Evolutionary conservation across 2,329 filamentous ascomycete genomes (phyloP).

Genomic region (Rhexocercosporidium sp.): DNA sequence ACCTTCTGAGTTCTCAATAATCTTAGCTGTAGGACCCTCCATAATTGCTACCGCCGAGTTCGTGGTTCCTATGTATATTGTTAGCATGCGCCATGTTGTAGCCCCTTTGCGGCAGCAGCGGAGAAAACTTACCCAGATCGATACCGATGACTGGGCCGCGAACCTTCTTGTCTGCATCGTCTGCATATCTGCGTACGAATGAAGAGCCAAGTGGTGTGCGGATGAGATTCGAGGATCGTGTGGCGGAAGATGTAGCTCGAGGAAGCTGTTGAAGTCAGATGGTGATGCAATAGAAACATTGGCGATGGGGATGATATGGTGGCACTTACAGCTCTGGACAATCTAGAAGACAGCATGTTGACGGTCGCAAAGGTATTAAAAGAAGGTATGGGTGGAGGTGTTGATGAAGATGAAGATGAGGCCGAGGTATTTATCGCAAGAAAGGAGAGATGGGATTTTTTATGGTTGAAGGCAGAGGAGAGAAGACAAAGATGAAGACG

Average conservation of each 20-base stretch:
- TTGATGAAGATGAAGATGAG: conserved; percentile 16
- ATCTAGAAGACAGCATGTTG: conserved; percentile 75
- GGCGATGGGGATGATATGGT: conserved; percentile 1
- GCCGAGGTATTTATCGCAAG: background rate
- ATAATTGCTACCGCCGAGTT: conserved; percentile 97
- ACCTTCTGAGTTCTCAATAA: conserved; percentile 98
- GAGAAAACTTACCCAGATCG: conserved; percentile 75
- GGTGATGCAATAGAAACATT: conserved; percentile 31
- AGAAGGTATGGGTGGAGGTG: background rate
- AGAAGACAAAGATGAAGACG: background rate
- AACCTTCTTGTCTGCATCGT: conserved; percentile 80
- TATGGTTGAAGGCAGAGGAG: background rate
- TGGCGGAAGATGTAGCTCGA: conserved; percentile 71
- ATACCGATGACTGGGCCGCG: conserved; percentile 98
- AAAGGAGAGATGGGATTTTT: conserved; percentile 15
- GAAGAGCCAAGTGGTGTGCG: conserved; percentile 74
- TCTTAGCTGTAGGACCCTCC: conserved; percentile 94
- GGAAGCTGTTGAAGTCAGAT: conserved; percentile 65
- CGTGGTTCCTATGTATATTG: conserved; percentile 69
- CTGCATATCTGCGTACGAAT: conserved; percentile 80
- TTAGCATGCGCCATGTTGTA: conserved; percentile 30
- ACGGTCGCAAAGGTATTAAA: conserved; percentile 33
- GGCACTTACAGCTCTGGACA: conserved; percentile 75
- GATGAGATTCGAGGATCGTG: conserved; percentile 69
- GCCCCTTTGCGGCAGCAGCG: conserved; percentile 13